Base-by-base conservation (phyloP, 2,329 filamentous ascomycete species). In the Dothidotthia symphoricarpi region DNA sequence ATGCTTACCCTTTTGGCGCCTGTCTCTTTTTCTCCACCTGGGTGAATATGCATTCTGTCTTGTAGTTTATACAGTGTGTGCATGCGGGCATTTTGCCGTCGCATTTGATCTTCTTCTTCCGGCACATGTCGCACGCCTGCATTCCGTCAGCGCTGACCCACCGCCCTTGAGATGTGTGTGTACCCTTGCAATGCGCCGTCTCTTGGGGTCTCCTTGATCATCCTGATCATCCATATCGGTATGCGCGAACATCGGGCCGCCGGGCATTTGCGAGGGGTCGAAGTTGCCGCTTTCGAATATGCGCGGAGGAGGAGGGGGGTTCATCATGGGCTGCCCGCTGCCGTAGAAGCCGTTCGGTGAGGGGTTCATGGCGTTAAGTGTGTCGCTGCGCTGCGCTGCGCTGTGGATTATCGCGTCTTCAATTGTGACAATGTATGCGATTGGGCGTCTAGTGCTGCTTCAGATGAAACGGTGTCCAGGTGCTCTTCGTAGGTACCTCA, bases 21-120 rank as follows among this genome's bases (percentile, higher is more conserved):
- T 86, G 93, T 42, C 93, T 81, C 77, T 98, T 98, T 82, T 98
- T 98, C 73, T 98, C 93, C 25, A 97, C 90, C 65, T 95, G 89
- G 1, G 93, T 97, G 64, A 97, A 97, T 55, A 95, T 81, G 67
- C 91, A 98, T 57, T 95, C 89, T 4, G 90, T 96, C 76, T 96
- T 96, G 75, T 96, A 96, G 68, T 96, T 97, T 66, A 86, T 85
- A 68, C 91, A 98, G 69, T 97, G 93, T 6, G 88, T 90, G 69
- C 93, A 98, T 44, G 89, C 83, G 25, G 93, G 91, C 70, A 95
- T 81, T 71, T 94, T 95, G 53, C 93, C 91, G 64, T 97, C 93
- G 69, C 91, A 97, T 72, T 97, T 97, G 70, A 97, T 93, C 76
- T 91, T 95, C 70, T 85, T 85, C 72, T 95, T 95, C 57, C 90